Evolutionary conservation across 163 green algal species (phyloP).

Genomic region (Volvox carteri): DNA sequence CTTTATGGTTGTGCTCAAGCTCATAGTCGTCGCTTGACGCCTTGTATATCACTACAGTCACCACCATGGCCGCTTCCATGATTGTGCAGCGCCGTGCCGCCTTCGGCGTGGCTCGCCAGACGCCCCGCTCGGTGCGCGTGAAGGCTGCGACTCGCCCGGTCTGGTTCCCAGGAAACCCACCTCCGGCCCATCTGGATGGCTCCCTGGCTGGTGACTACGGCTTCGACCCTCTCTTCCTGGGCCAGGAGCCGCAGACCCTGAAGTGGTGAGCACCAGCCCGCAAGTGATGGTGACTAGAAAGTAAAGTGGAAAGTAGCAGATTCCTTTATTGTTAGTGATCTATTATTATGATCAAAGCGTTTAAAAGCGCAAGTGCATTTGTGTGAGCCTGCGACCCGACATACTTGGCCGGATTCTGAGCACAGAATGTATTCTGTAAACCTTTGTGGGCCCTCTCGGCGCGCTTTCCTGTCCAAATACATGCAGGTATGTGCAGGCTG

Average conservation of each 20-base stretch:
- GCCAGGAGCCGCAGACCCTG: slow-evolving; percentile 64
- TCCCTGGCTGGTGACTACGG: slow-evolving; percentile 80
- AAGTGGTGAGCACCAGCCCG: slow-evolving; percentile 61
- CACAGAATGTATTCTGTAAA: no score
- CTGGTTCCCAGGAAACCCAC: slow-evolving; percentile 77
- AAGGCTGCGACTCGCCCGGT: slow-evolving; percentile 63
- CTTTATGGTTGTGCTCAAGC: background rate
- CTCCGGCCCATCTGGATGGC: slow-evolving; percentile 73
- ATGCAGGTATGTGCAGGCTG: slow-evolving; percentile 84
- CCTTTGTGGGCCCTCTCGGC: background rate
- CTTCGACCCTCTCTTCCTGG: slow-evolving; percentile 89
- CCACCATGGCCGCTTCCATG: slow-evolving; percentile 41
- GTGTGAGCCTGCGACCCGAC: no score
- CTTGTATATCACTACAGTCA: slow-evolving; percentile 26
- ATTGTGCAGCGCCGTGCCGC: slow-evolving; percentile 39
- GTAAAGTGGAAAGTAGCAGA: no score
- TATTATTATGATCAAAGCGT: no score
- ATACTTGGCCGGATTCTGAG: no score
- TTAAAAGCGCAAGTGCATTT: no score
- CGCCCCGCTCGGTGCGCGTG: slow-evolving; percentile 22
- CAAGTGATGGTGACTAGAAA: slow-evolving; percentile 15
- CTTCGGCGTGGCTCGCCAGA: slow-evolving; percentile 25
- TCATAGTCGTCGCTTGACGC: slow-evolving; percentile 32
- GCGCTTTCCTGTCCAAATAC: background rate
- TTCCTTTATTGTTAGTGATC: no score